A percentile compares a stretch with the other conserved stretches of the same genome.
phyloP scores from a whole-genome alignment of 306 rosid genomes.

The Urtica urens region DNA sequence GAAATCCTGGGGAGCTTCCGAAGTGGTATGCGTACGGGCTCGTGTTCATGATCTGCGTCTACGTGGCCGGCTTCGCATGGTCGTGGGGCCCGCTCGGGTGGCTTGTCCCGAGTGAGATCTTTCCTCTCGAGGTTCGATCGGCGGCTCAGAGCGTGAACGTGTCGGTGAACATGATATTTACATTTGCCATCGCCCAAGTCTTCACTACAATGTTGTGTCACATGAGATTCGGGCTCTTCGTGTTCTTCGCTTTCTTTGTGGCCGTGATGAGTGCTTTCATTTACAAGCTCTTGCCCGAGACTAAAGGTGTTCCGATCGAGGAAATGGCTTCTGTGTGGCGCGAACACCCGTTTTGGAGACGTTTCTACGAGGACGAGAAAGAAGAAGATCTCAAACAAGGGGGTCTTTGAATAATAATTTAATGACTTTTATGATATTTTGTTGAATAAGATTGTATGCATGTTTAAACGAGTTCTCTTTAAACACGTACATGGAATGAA shows the following conservation, averaged over 20 bases:
- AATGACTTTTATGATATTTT: too few relatives aligned
- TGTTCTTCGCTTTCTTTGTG: constrained; percentile 49
- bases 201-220: constrained; percentile 63
- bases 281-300: constrained; percentile 44
- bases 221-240: constrained; percentile 52
- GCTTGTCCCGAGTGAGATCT: constrained; percentile 40
- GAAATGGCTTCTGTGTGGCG: constrained; percentile 52
- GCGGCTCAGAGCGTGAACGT: constrained; percentile 31
- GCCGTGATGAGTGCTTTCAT: constrained; percentile 43
- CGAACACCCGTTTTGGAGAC: constrained; percentile 51
- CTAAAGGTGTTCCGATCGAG: constrained; percentile 65
- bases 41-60: constrained; percentile 40
- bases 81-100: constrained; percentile 89
- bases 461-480: too few relatives aligned
- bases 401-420: too few relatives aligned
- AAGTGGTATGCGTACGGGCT: constrained; percentile 33
- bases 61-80: constrained; percentile 60
- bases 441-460: too few relatives aligned
- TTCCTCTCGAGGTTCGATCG: too few relatives aligned
- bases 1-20: constrained; percentile 41
- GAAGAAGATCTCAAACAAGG: too few relatives aligned
- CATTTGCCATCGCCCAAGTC: constrained; percentile 50
- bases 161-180: constrained; percentile 53
- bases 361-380: neutral
- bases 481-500: too few relatives aligned